A percentile compares a stretch with the other conserved stretches of the same genome.
Evolutionary conservation across 2,329 filamentous ascomycete species (phyloP).

Genomic region (Didymella segeticola): DNA sequence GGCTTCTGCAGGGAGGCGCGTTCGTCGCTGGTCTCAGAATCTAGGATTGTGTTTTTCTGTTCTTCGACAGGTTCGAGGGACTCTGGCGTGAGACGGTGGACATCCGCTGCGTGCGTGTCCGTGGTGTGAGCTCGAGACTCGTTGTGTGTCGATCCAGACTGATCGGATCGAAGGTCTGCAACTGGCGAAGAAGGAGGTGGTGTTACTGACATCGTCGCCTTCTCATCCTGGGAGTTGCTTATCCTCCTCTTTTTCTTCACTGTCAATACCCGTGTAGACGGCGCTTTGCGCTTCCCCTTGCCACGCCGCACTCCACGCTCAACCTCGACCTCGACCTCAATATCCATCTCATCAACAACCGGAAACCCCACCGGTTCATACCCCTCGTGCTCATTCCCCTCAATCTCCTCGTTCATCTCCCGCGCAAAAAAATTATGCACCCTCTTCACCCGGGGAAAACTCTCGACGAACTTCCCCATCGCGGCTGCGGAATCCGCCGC

Average conservation of each 20-base stretch:
- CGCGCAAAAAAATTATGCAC: slow-evolving; percentile 1
- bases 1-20: too few species aligned
- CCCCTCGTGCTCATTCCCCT: slow-evolving; percentile 1
- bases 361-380: slow-evolving; percentile 2
- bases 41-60: neutral
- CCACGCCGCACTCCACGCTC: neutral
- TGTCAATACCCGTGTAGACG: too few species aligned
- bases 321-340: neutral
- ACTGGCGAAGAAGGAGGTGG: too few species aligned
- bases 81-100: neutral
- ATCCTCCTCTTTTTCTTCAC: too few species aligned
- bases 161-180: too few species aligned
- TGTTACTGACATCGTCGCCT: too few species aligned
- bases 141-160: neutral
- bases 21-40: too few species aligned
- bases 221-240: too few species aligned
- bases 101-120: neutral
- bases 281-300: neutral
- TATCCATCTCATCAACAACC: neutral
- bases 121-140: too few species aligned
- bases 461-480: neutral
- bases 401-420: slow-evolving; percentile 8
- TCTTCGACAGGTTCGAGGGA: neutral
- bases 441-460: neutral
- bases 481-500: neutral